Percentiles rank a stretch among this genome's conserved stretches.
Conservation (phyloP, 73 alveolate species). For the Tetrahymena elliotti region DNA sequence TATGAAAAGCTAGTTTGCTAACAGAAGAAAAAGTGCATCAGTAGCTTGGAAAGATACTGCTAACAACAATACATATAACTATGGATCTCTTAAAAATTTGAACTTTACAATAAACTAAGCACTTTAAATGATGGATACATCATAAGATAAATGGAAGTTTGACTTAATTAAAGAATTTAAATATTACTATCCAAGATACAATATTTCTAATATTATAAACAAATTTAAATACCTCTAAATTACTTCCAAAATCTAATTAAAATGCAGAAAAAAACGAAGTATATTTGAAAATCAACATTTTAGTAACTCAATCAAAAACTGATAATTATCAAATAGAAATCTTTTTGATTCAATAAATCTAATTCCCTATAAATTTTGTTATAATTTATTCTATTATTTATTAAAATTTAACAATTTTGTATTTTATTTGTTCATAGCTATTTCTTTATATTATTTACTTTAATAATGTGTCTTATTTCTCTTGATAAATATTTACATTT, state of each 20-base stretch:
- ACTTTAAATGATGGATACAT: neutral
- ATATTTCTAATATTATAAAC: neutral
- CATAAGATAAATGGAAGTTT: neutral
- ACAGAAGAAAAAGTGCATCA: neutral
- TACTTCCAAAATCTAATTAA: neutral
- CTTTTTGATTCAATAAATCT: too few relatives aligned
- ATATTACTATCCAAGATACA: neutral
- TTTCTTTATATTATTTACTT: too few relatives aligned
- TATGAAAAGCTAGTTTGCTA: neutral
- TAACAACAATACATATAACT: neutral
- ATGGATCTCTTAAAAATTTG: neutral
- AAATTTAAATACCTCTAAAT: neutral
- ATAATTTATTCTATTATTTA: too few relatives aligned
- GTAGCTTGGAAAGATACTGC: neutral
- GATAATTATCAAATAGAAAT: too few relatives aligned
- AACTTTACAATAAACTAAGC: neutral
- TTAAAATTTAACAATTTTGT: too few relatives aligned
- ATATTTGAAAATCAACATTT: neutral
- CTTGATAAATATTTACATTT: too few relatives aligned
- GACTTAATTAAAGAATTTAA: neutral
- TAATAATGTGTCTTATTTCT: too few relatives aligned
- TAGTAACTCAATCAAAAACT: too few relatives aligned
- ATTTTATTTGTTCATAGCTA: too few relatives aligned
- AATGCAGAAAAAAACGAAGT: neutral
- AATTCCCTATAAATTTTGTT: too few relatives aligned